Base-by-base conservation (phyloP, 108 stramenopile species). In the Skeletonema marinoi region DNA sequence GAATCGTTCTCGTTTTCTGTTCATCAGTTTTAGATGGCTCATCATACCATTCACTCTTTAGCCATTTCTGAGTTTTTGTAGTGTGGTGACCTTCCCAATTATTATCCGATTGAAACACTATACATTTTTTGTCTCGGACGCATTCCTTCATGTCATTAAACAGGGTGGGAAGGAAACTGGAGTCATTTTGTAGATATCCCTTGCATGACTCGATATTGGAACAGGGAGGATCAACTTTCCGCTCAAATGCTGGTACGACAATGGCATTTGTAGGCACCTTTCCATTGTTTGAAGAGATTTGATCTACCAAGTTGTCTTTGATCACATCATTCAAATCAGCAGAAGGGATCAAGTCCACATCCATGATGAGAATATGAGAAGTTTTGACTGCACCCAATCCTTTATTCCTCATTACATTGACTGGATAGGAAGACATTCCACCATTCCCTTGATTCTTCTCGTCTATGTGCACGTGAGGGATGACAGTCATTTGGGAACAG, bases 271-370 rank as follows among this genome's bases (percentile, higher is more conserved):
- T 70, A 29, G 80, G 80, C 6, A 71, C 32, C 33, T 60, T 21
- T 42, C 31, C 56, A 66, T 81, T 67, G 74, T 58, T 61, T 2
- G 54, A 25, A 56, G 54, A 56, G 21, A 75, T 51, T 71, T 81
- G 80, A 75, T 81, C 80, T 6, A 75, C 60, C 8, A 81, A 65
- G 65, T 81, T 81, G 21, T 71, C 74, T 46, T 68, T 71, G 14
- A 81, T 65, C n/a, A 81, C 80, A 36, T 60, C 69, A 36, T 65
- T 75, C 14, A 96, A 75, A 74, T 83, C 82, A 17, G 68, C 50
- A 4, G 92, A 92, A 4, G 97, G 97, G 36, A 97, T 83, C 42
- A 97, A 88, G 75, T 98, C 97, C 17, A 96, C 88, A 88, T 98
- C 97, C 36, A 86, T 84, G 31, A 95, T 82, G 13, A 98, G 73